Base-by-base conservation (phyloP, 805 yeast species). In the Candida pseudoglaebosa region DNA sequence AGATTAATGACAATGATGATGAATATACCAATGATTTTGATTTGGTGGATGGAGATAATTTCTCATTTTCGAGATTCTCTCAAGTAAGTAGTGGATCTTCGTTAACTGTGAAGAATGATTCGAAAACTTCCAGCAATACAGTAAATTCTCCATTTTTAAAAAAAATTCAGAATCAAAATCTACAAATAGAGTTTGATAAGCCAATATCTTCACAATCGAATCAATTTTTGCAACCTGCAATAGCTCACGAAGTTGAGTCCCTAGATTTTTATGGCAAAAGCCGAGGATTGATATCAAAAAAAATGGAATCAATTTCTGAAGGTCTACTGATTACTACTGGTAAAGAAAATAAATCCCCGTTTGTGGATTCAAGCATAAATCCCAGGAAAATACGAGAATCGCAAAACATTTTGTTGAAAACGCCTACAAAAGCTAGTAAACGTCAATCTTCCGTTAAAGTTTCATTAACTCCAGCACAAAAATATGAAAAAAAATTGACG, bases 381-480 rank as follows among this genome's bases (percentile, higher is more conserved):
- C n/a, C 19, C 14, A 6, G 13, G 28, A 22, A 34, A 22, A 5
- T 16, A 15, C 15, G 8, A 20, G 6, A 19, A 14, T 30, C 19
- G 9, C 15, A 32, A 19, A 4, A 20, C 6, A 17, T 10, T 19
- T 24, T 8, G 5, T 24, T 32, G 8, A 8, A 19, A 32, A 32
- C 44, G 4, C 52, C 58, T 1, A 54, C 55, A 26, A 47, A 45
- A 21, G 51, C n/a, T n/a, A n/a, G 52, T 36, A 43, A 41, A 13
- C 35, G 67, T 32, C 53, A 46, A 22, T 47, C 64, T 4, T 59
- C 70, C 2, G 70, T 65, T 4, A 66, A 63, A 36, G 58, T 67
- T 5, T 65, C 73, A 2, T 45, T 67, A 13, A 75, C 80, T 0
- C 80, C 80, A 5, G 78, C 78, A 0, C 80, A 75, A 45, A 51